Percentiles rank a stretch among this genome's conserved stretches.
Conservation (phyloP, 1,139 yeast genomes). For the Trichomonascaceae sp. region DNA sequence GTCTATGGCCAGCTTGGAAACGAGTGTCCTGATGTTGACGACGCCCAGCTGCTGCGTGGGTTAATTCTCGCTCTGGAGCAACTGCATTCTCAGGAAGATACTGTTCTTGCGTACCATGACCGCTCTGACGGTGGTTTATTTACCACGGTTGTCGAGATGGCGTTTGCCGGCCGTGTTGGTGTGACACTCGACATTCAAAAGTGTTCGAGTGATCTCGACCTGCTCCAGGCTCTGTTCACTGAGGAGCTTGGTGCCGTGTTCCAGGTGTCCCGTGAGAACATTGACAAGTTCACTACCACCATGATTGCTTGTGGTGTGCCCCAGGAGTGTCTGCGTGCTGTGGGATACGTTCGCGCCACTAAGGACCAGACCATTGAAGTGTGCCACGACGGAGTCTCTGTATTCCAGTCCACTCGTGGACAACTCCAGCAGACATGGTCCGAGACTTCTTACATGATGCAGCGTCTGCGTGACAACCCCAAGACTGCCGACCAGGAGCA, state of each 20-base stretch:
- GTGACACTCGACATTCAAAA: slow-evolving; percentile 31
- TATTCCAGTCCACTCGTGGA: slow-evolving; percentile 48
- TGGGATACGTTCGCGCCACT: slow-evolving; percentile 50
- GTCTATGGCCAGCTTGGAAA: slow-evolving; percentile 82
- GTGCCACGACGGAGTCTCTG: slow-evolving; percentile 32
- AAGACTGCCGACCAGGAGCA: slow-evolving; percentile 78
- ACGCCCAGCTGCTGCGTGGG: slow-evolving; percentile 45
- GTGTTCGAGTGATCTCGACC: slow-evolving; percentile 17
- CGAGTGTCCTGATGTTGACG: slow-evolving; percentile 68
- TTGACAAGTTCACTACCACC: slow-evolving; percentile 40
- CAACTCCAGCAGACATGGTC: slow-evolving; percentile 77
- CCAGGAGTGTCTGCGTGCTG: slow-evolving; percentile 38
- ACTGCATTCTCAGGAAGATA: slow-evolving; percentile 40
- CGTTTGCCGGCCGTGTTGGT: slow-evolving; percentile 91
- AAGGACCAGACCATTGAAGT: slow-evolving; percentile 42
- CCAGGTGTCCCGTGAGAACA: slow-evolving; percentile 49
- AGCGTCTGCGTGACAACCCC: slow-evolving; percentile 90
- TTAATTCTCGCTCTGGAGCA: slow-evolving; percentile 57
- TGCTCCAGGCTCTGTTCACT: slow-evolving; percentile 40
- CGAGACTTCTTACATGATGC: slow-evolving; percentile 80
- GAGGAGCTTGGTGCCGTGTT: slow-evolving; percentile 96
- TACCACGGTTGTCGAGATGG: slow-evolving; percentile 84
- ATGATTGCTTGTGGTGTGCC: slow-evolving; percentile 49
- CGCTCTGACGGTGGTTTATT: slow-evolving; percentile 95
- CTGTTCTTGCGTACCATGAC: slow-evolving; percentile 87